Conservation (phyloP, 192 early-diverging fungal genomes). For the Pilobolus umbonatus region DNA sequence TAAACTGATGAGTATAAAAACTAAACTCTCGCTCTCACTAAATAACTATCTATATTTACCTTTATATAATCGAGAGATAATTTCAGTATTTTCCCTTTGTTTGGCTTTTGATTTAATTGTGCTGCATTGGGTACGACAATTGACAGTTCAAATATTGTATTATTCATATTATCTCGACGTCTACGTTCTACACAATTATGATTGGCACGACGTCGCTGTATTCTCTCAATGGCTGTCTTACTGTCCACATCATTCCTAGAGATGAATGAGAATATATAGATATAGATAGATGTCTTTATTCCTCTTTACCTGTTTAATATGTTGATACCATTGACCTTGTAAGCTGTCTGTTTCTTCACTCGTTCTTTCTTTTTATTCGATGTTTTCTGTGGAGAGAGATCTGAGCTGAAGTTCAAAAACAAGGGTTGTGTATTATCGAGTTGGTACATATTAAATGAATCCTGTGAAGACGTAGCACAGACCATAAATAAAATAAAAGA, state of each 20-base stretch:
- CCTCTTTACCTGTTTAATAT: constrained; percentile 29
- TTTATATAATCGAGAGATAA: constrained; percentile 58
- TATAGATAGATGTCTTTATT: background rate
- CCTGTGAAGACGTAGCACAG: background rate
- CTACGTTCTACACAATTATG: constrained; percentile 75
- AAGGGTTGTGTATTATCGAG: constrained; percentile 5
- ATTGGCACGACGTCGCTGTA: constrained; percentile 71
- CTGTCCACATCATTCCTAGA: constrained; percentile 31
- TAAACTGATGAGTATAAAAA: background rate
- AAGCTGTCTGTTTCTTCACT: constrained; percentile 21
- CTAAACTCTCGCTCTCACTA: too few relatives aligned
- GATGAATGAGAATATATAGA: too few relatives aligned
- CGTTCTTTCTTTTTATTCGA: constrained; percentile 21
- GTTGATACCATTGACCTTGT: constrained; percentile 27
- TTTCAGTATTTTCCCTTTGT: constrained; percentile 69
- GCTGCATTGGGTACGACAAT: constrained; percentile 56
- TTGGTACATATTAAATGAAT: background rate
- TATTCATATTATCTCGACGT: constrained; percentile 70
- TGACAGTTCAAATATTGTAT: constrained; percentile 64
- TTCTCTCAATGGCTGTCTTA: constrained; percentile 64
- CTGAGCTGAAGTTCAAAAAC: constrained; percentile 26
- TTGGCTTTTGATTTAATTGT: constrained; percentile 56
- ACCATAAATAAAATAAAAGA: background rate
- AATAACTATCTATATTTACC: constrained; percentile 25
- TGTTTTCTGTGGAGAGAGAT: constrained; percentile 23